These are phyloP conservation scores for Marasmius sp. DNA, from an alignment of 1,284 basidiomycete genomes.

Conservation along the genomic window DNA sequence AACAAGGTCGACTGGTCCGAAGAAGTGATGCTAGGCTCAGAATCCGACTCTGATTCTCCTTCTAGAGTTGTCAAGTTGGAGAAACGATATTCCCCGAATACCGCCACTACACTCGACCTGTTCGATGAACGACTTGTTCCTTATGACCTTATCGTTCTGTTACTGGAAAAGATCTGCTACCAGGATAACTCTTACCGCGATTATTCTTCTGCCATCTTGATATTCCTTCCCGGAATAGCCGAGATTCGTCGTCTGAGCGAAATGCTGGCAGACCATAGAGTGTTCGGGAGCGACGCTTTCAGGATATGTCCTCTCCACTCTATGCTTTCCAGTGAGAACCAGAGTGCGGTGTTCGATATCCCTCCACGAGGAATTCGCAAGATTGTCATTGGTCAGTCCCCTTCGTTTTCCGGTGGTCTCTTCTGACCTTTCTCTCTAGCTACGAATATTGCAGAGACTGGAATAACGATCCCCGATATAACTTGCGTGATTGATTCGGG, in stretches of 20 bases:
- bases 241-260: slow-evolving; percentile 93
- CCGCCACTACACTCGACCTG: slow-evolving; percentile 80
- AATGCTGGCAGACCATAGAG: slow-evolving; percentile 72
- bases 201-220: slow-evolving; percentile 83
- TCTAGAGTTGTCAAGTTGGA: slow-evolving; percentile 57
- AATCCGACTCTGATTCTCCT: slow-evolving; percentile 72
- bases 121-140: slow-evolving; percentile 90
- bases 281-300: slow-evolving; percentile 75
- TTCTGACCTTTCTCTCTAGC: slow-evolving; percentile 37
- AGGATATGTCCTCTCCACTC: slow-evolving; percentile 92
- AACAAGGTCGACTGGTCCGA: slow-evolving; percentile 74
- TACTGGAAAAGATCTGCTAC: slow-evolving; percentile 89
- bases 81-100: slow-evolving; percentile 73
- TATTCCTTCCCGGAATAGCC: slow-evolving; percentile 93
- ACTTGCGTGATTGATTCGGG: slow-evolving; percentile 97
- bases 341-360: slow-evolving; percentile 88
- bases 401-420: background rate
- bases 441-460: slow-evolving; percentile 87
- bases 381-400: slow-evolving; percentile 80
- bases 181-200: slow-evolving; percentile 49
- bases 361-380: slow-evolving; percentile 82
- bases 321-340: slow-evolving; percentile 86
- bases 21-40: slow-evolving; percentile 56
- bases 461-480: slow-evolving; percentile 97
- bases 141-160: slow-evolving; percentile 85